phyloP scores from a whole-genome alignment of 495 filamentous ascomycete genomes.

The Trichoderma parareesei region DNA sequence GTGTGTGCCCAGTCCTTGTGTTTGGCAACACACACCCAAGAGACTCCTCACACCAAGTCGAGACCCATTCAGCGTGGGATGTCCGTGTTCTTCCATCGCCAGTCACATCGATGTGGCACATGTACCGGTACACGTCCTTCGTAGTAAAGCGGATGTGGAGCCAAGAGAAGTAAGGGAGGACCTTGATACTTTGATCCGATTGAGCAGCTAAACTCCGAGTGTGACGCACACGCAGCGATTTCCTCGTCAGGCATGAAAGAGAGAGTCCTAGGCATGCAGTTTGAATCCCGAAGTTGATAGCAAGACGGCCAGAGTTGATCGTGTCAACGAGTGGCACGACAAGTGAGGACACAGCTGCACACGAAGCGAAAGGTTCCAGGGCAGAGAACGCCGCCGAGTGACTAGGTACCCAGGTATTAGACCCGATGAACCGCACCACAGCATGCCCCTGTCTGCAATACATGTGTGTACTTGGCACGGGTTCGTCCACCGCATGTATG shows the following conservation, averaged over 20 bases:
- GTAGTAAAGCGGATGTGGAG: background rate
- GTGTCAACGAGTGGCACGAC: background rate
- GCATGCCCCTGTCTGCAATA: background rate
- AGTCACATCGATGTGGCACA: background rate
- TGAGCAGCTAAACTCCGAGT: background rate
- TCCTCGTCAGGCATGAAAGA: background rate
- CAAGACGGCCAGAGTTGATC: background rate
- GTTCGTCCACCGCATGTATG: conserved; percentile 5
- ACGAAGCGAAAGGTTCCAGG: background rate
- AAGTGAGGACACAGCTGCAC: background rate
- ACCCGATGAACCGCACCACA: background rate
- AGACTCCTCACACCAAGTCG: background rate
- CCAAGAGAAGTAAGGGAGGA: background rate
- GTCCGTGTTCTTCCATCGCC: background rate
- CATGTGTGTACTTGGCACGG: background rate
- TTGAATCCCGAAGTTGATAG: background rate
- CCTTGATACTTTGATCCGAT: background rate
- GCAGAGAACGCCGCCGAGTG: background rate
- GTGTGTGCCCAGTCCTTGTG: background rate
- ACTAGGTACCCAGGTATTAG: background rate
- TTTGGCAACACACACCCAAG: background rate
- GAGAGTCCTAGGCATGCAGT: background rate
- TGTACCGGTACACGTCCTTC: background rate
- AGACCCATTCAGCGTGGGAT: conserved; percentile 1
- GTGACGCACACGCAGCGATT: background rate